These are phyloP conservation scores for Aphanomyces stellatus DNA, from an alignment of 352 stramenopile species.

Conservation along the genomic window DNA sequence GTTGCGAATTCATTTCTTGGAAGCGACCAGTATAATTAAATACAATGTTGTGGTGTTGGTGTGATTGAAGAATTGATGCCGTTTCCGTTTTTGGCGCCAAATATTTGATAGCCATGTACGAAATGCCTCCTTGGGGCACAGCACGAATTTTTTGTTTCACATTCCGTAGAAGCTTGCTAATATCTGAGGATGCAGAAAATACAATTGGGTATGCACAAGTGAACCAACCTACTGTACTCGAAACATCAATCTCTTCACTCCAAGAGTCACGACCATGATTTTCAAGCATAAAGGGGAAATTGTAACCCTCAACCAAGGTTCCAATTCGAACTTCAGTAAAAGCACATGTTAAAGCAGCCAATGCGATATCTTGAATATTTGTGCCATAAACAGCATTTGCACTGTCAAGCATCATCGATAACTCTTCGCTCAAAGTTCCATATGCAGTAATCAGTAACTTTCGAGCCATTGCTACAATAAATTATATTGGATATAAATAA, in stretches of 20 bases:
- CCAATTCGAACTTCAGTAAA: background rate
- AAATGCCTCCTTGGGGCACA: background rate
- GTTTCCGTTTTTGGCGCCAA: background rate
- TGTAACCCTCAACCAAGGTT: background rate
- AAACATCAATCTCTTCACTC: background rate
- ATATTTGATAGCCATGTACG: background rate
- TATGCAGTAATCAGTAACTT: background rate
- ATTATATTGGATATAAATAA: background rate
- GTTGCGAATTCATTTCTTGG: background rate
- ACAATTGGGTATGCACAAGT: background rate
- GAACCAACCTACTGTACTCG: background rate
- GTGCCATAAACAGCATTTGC: background rate
- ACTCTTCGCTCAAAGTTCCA: background rate
- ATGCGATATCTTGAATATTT: background rate
- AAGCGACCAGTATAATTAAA: background rate
- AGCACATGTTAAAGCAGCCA: background rate
- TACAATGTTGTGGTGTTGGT: background rate
- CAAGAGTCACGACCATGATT: background rate
- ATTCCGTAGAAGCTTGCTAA: background rate
- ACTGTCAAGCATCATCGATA: background rate
- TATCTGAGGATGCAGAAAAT: background rate
- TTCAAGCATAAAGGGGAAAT: background rate
- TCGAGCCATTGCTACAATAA: background rate
- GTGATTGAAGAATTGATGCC: background rate
- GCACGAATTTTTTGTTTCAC: conserved; percentile 4